These are phyloP conservation scores for Termitomyces sp. DNA, from an alignment of 1,284 basidiomycete genomes.

Conservation along the genomic window DNA sequence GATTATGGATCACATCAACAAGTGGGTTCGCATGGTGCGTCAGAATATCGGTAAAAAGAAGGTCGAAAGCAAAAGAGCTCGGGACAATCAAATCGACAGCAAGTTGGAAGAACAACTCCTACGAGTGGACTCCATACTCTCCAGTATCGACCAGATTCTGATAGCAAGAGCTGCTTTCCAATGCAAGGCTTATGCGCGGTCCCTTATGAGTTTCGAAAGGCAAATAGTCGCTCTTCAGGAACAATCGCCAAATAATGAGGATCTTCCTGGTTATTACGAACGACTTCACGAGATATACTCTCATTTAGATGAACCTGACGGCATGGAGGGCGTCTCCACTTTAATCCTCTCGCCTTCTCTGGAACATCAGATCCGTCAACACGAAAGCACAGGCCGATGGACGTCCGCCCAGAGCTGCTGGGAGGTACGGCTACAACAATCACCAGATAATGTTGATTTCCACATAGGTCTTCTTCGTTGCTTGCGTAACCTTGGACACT, in stretches of 20 bases:
- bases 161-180: constrained; percentile 93
- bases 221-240: constrained; percentile 58
- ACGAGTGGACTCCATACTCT: constrained; percentile 75
- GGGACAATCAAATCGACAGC: constrained; percentile 29
- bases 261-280: constrained; percentile 83
- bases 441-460: constrained; percentile 83
- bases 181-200: constrained; percentile 91
- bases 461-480: constrained; percentile 92
- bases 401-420: constrained; percentile 99
- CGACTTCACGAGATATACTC: constrained; percentile 95
- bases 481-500: constrained; percentile 93
- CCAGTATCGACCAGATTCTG: constrained; percentile 82
- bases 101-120: constrained; percentile 55
- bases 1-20: constrained; percentile 92
- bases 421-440: constrained; percentile 94
- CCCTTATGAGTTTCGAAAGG: constrained; percentile 93
- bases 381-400: constrained; percentile 97
- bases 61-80: constrained; percentile 42
- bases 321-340: constrained; percentile 97
- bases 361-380: constrained; percentile 96
- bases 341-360: constrained; percentile 86
- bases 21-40: constrained; percentile 76
- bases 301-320: constrained; percentile 95
- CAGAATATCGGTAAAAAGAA: constrained; percentile 52
- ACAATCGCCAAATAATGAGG: constrained; percentile 36